A percentile compares a stretch with the other conserved stretches of the same genome.
phyloP scores from a whole-genome alignment of 23 red algal species.

The Agarophyton chilense region DNA sequence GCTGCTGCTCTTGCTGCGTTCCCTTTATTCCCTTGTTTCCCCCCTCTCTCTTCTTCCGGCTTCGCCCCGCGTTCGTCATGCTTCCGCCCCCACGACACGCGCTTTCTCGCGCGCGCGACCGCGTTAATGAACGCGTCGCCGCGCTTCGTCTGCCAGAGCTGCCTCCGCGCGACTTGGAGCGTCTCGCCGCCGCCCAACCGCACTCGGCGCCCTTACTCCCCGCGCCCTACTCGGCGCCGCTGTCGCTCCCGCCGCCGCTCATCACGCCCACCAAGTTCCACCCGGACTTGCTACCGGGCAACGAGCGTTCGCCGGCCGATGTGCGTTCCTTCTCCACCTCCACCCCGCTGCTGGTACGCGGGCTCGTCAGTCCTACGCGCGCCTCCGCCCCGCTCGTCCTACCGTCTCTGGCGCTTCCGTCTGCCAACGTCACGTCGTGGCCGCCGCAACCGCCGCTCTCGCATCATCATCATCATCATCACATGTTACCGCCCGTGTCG shows the following conservation, averaged over 20 bases:
- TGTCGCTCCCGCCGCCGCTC: conserved; percentile 41
- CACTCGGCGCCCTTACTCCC: conserved; percentile 15
- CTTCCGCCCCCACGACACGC: not conserved
- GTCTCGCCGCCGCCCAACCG: conserved; percentile 26
- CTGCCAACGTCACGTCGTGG: not conserved
- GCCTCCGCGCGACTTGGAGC: conserved; percentile 52
- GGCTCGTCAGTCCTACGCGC: conserved; percentile 30
- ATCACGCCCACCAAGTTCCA: conserved; percentile 41
- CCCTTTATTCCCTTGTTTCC: no score
- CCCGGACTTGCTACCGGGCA: conserved; percentile 14
- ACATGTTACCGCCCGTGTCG: not conserved
- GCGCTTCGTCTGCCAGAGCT: conserved; percentile 45
- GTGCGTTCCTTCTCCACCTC: conserved; percentile 37
- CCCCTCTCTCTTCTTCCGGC: not conserved
- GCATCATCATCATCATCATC: not conserved
- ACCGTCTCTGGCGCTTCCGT: conserved; percentile 40
- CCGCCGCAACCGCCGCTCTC: conserved; percentile 5
- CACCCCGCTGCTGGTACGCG: conserved; percentile 47
- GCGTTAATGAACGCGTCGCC: conserved; percentile 43
- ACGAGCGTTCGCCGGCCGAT: conserved; percentile 45
- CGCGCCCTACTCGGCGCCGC: conserved; percentile 31
- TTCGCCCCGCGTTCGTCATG: conserved; percentile 2
- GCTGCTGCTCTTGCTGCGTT: not conserved
- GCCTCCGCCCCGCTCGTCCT: conserved; percentile 29
- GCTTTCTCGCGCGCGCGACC: conserved; percentile 5